Percentiles rank a stretch among this genome's conserved stretches.
Conservation (phyloP, 2,329 filamentous ascomycete genomes). For the Penicillium sclerotiorum region DNA sequence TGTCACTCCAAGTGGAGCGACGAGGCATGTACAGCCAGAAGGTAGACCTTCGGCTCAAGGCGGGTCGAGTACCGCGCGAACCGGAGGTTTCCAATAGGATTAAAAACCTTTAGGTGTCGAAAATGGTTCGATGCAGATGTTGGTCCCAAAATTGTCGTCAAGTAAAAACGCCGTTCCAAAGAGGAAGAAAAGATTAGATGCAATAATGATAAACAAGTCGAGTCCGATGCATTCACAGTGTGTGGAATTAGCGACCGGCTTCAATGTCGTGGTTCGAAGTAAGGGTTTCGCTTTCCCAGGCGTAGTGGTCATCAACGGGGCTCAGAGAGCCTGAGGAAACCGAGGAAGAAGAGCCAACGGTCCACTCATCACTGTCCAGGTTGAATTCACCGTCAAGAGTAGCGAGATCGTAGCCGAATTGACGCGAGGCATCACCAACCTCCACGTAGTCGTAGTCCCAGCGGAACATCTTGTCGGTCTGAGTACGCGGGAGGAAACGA, state of each 20-base stretch:
- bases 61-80: slow-evolving; percentile 24
- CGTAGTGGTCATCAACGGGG: slow-evolving; percentile 62
- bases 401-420: slow-evolving; percentile 59
- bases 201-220: slow-evolving; percentile 27
- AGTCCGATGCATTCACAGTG: slow-evolving; percentile 25
- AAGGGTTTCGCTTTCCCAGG: slow-evolving; percentile 46
- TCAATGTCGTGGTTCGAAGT: slow-evolving; percentile 44
- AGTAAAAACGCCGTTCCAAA: slow-evolving; percentile 40
- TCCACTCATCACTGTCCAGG: slow-evolving; percentile 84
- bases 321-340: slow-evolving; percentile 68
- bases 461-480: slow-evolving; percentile 80
- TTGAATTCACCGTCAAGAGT: slow-evolving; percentile 59
- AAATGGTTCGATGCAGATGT: slow-evolving; percentile 43
- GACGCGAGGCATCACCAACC: slow-evolving; percentile 64
- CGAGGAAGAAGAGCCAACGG: slow-evolving; percentile 78
- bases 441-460: slow-evolving; percentile 98
- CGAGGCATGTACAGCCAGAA: slow-evolving; percentile 43
- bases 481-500: slow-evolving; percentile 78
- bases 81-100: slow-evolving; percentile 28
- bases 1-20: slow-evolving; percentile 21
- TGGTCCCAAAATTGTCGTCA: slow-evolving; percentile 38
- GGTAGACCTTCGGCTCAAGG: slow-evolving; percentile 25
- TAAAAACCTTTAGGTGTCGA: slow-evolving; percentile 44
- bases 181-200: slow-evolving; percentile 32
- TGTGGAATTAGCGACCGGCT: slow-evolving; percentile 36